These are phyloP conservation scores for Albugo candida DNA, from an alignment of 352 stramenopile species.

Conservation along the genomic window DNA sequence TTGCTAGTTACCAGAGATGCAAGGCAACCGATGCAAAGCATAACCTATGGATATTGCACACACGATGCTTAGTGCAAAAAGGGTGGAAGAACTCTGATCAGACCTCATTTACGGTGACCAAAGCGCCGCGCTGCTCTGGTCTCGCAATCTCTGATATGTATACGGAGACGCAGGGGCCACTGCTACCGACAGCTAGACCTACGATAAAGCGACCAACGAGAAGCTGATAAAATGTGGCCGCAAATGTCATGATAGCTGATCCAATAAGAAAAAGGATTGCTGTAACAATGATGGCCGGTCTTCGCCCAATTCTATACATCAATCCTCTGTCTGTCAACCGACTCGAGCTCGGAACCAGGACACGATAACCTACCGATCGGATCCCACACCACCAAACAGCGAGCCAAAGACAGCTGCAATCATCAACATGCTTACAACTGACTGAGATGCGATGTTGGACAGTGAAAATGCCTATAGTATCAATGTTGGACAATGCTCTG, in stretches of 20 bases:
- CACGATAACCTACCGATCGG: constrained; percentile 19
- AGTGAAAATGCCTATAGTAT: constrained; percentile 22
- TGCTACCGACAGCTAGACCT: constrained; percentile 36
- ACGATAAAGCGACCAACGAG: constrained; percentile 45
- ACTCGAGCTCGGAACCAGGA: not conserved
- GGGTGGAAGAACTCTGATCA: not conserved
- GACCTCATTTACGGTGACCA: constrained; percentile 47
- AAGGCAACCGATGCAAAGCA: constrained; percentile 49
- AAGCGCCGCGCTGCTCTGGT: constrained; percentile 24
- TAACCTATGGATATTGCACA: constrained; percentile 15
- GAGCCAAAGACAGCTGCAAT: constrained; percentile 42
- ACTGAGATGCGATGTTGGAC: constrained; percentile 25
- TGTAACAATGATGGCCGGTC: constrained; percentile 37
- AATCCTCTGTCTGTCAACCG: not conserved
- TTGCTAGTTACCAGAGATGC: constrained; percentile 34
- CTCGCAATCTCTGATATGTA: constrained; percentile 49
- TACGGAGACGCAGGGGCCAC: constrained; percentile 35
- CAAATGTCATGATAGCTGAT: constrained; percentile 50
- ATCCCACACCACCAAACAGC: constrained; percentile 24
- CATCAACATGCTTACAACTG: constrained; percentile 50
- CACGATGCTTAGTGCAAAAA: not conserved
- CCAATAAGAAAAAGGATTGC: constrained; percentile 32
- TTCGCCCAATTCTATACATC: constrained; percentile 24
- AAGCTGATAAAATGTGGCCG: constrained; percentile 20
- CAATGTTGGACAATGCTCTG: not conserved